Conservation (phyloP, 164 flowering plant genomes). For the Cinnamomum micranthum region DNA sequence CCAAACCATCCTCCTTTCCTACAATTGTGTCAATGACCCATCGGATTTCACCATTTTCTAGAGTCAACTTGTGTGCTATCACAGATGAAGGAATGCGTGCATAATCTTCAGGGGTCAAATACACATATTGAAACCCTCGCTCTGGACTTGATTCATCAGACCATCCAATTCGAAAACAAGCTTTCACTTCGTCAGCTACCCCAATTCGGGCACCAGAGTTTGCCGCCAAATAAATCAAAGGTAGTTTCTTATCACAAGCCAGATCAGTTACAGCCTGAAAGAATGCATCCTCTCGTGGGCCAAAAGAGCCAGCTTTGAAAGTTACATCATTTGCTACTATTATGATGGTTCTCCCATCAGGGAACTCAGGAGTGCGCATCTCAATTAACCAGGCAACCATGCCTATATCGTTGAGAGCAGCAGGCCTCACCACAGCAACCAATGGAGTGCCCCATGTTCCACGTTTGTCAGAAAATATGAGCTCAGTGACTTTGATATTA, state of each 20-base stretch:
- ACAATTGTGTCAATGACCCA: slow-evolving; percentile 96
- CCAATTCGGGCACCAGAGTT: slow-evolving; percentile 99
- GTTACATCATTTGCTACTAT: slow-evolving; percentile 92
- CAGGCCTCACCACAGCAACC: slow-evolving; percentile 55
- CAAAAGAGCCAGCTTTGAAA: slow-evolving; percentile 95
- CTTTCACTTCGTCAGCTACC: slow-evolving; percentile 93
- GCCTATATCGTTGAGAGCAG: slow-evolving; percentile 88
- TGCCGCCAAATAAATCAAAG: slow-evolving; percentile 93
- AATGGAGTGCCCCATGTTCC: slow-evolving; percentile 85
- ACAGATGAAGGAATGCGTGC: slow-evolving; percentile 63
- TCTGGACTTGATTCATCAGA: slow-evolving; percentile 86
- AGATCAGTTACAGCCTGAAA: slow-evolving; percentile 84
- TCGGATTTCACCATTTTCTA: slow-evolving; percentile 74
- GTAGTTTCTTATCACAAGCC: slow-evolving; percentile 82
- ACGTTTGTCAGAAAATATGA: slow-evolving; percentile 58
- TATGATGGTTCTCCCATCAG: slow-evolving; percentile 72
- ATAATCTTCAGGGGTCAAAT: slow-evolving; percentile 81
- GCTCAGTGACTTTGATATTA: slow-evolving; percentile 67
- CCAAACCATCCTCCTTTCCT: slow-evolving; percentile 94
- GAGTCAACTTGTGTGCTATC: slow-evolving; percentile 75
- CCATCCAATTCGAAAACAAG: slow-evolving; percentile 95
- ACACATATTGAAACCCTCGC: slow-evolving; percentile 90
- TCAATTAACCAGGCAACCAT: slow-evolving; percentile 98
- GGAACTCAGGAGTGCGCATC: slow-evolving; percentile 94
- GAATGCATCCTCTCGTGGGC: slow-evolving; percentile 98